Evolutionary conservation across 441 rosid genomes (phyloP).

Genomic region (Aquilaria agallochum): DNA sequence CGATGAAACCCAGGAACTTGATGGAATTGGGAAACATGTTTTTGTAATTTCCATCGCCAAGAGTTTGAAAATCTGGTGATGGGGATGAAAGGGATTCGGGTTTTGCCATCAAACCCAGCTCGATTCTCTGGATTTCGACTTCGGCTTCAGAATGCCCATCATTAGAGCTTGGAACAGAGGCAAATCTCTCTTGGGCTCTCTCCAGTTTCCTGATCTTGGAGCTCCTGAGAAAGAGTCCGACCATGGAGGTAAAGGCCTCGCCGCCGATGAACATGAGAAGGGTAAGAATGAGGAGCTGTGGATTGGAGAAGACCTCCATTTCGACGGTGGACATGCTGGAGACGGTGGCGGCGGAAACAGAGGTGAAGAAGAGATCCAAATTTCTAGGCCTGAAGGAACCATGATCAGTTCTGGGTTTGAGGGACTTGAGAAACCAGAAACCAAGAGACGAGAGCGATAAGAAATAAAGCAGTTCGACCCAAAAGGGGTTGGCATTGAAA

Average conservation of each 20-base stretch:
- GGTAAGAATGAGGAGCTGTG: slow-evolving; percentile 49
- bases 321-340: slow-evolving; percentile 73
- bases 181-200: not conserved
- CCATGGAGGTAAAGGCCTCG: slow-evolving; percentile 41
- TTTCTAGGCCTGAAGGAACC: slow-evolving; percentile 14
- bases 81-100: not conserved
- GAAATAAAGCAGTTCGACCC: slow-evolving; percentile 30
- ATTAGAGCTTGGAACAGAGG: not conserved
- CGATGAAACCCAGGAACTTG: slow-evolving; percentile 28
- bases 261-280: slow-evolving; percentile 56
- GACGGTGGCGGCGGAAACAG: slow-evolving; percentile 58
- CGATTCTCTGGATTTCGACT: not conserved
- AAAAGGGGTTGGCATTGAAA: slow-evolving; percentile 16
- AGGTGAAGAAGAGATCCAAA: slow-evolving; percentile 63
- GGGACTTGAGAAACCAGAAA: slow-evolving; percentile 25
- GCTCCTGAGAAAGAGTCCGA: slow-evolving; percentile 17
- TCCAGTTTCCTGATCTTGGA: not conserved
- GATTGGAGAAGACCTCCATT: slow-evolving; percentile 66
- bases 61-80: too few relatives aligned
- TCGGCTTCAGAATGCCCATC: not conserved
- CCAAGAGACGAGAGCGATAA: slow-evolving; percentile 31
- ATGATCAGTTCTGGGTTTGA: slow-evolving; percentile 25
- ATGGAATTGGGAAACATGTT: slow-evolving; percentile 19
- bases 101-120: not conserved
- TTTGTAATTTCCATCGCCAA: not conserved